Evolutionary conservation across 2,329 filamentous ascomycete species (phyloP).

Genomic region (Alternaria angustiovoidea): DNA sequence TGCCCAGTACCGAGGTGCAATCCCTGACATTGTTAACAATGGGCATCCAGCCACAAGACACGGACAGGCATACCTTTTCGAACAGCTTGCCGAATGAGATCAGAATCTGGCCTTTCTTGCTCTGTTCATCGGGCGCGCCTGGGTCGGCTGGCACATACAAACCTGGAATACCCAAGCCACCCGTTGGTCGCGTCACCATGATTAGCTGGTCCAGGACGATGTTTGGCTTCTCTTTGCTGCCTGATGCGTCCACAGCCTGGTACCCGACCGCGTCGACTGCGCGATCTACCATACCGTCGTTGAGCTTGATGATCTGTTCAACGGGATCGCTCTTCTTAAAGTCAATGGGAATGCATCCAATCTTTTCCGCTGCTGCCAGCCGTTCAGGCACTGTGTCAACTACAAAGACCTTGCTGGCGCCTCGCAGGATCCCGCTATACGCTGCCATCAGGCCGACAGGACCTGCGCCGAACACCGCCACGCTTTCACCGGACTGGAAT

Average conservation of each 20-base stretch:
- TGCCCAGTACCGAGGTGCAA: constrained; percentile 68
- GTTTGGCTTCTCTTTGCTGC: constrained; percentile 68
- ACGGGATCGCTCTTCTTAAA: constrained; percentile 68
- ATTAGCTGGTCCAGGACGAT: constrained; percentile 71
- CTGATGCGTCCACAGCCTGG: constrained; percentile 64
- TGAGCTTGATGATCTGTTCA: constrained; percentile 66
- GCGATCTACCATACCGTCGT: constrained; percentile 69
- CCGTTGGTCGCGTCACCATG: constrained; percentile 67
- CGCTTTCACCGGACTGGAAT: constrained; percentile 67
- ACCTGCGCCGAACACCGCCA: constrained; percentile 69
- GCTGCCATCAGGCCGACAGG: constrained; percentile 73
- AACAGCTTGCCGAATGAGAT: constrained; percentile 73
- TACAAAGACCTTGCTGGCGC: constrained; percentile 68
- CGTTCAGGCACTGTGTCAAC: constrained; percentile 70
- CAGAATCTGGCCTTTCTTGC: constrained; percentile 69
- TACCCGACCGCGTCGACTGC: constrained; percentile 73
- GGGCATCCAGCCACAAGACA: not conserved
- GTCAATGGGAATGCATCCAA: constrained; percentile 68
- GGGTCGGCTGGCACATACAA: constrained; percentile 65
- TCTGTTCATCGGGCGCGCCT: constrained; percentile 67
- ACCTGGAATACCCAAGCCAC: constrained; percentile 68
- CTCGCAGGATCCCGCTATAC: constrained; percentile 68
- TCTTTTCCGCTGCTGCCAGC: constrained; percentile 66
- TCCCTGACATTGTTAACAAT: constrained; percentile 53
- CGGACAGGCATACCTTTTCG: constrained; percentile 62